These are phyloP conservation scores for Cotoneaster glaucophyllus DNA, from an alignment of 306 rosid genomes.

Conservation along the genomic window DNA sequence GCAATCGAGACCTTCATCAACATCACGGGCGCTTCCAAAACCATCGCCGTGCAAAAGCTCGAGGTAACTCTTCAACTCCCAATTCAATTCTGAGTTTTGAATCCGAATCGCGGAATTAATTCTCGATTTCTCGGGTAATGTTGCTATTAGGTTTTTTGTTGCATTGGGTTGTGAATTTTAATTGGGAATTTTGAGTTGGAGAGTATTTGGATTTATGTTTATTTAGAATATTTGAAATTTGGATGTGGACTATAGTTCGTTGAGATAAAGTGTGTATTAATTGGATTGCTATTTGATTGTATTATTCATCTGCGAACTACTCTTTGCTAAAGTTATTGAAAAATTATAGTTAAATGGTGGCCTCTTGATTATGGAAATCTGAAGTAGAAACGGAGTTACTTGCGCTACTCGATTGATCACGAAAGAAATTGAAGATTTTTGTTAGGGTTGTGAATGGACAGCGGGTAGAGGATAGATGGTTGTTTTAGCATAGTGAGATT, in stretches of 20 bases:
- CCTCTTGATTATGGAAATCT: neutral
- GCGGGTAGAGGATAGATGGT: neutral
- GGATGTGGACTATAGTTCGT: neutral
- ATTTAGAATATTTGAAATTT: neutral
- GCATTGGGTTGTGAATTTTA: conserved; percentile 11
- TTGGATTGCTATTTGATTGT: neutral
- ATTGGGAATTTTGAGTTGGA: conserved; percentile 5
- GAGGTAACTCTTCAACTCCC: conserved; percentile 32
- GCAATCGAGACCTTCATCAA: conserved; percentile 69
- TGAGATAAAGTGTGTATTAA: neutral
- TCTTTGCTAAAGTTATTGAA: neutral
- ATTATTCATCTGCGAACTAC: neutral
- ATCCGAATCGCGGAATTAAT: neutral
- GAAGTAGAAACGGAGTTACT: neutral
- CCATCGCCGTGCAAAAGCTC: conserved; percentile 56
- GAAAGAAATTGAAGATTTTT: neutral
- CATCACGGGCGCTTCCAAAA: conserved; percentile 66
- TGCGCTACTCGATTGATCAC: neutral
- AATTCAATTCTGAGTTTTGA: neutral
- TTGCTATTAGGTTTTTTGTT: conserved; percentile 15
- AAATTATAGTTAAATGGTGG: neutral
- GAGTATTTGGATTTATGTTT: neutral
- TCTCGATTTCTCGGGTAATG: neutral
- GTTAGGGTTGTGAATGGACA: neutral
- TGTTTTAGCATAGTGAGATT: neutral